Base-by-base conservation (phyloP, 805 yeast species). In the Saccharomycopsis javanensis region DNA sequence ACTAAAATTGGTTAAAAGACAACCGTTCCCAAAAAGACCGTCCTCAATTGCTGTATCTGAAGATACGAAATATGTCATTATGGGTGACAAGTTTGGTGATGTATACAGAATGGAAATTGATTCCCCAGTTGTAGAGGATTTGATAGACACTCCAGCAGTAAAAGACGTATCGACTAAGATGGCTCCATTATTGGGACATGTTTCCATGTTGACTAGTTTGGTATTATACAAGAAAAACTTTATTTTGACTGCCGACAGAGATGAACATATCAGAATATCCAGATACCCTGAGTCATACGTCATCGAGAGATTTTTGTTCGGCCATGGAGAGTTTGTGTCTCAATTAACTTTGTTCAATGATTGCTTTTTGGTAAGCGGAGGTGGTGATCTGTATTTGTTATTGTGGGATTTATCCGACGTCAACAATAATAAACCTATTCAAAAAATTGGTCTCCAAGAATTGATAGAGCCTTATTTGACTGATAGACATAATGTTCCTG, bases 21-120 rank as follows among this genome's bases (percentile, higher is more conserved):
- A 89, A 67, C 78, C 79, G 4, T 85, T 88, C 65, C 90, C 97
- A 37, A 92, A 92, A 69, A 82, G 98, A 70, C 98, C 98, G n/a
- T 85, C 89, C 63, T 83, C 96, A 1, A 75, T 90, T 18, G 75
- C 88, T 6, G 71, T 82, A 0, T 76, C 85, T 34, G 70, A 71
- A 35, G 80, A 79, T 57, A 81, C 79, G 59, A 62, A 66, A 6
- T 70, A 72, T 13, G 69, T 91, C 6, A 68, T 89, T 2, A 78
- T 91, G 25, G 97, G 96, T 20, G 99, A 94, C 69, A 94, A 94
- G 72, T 94, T 92, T 67, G 99, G 99, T 52, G 99, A 94, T 70
- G 97, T 90, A 5, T 94, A 88, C 68, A 69, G 77, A 1, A 73
- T 88, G 38, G 71, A 77, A 1, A 70, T 82, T 30, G 72, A 71